Evolutionary conservation across 2,329 filamentous ascomycete genomes (phyloP).

Genomic region (Metarhizium brunneum): DNA sequence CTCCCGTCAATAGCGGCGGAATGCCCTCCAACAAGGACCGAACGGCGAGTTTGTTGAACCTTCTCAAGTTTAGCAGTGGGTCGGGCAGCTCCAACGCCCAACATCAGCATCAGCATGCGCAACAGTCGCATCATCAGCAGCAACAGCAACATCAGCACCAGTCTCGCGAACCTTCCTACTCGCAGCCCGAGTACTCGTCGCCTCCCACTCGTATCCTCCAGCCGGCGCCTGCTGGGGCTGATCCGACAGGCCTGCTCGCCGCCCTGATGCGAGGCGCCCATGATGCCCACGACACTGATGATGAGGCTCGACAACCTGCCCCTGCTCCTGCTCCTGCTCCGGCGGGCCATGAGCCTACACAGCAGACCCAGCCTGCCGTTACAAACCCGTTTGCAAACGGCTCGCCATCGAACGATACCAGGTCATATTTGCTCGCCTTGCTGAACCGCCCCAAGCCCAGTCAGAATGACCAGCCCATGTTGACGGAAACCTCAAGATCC

Average conservation of each 20-base stretch:
- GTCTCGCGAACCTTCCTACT: constrained; percentile 11
- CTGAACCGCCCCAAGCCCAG: constrained; percentile 69
- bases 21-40: constrained; percentile 34
- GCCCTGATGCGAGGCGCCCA: constrained; percentile 48
- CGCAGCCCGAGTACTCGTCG: constrained; percentile 15
- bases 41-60: constrained; percentile 47
- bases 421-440: constrained; percentile 77
- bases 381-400: constrained; percentile 33
- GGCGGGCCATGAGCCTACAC: constrained; percentile 6
- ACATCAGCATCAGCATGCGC: constrained; percentile 14
- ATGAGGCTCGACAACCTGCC: constrained; percentile 22
- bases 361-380: constrained; percentile 17
- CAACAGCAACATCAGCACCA: constrained; percentile 8
- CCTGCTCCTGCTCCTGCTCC: constrained; percentile 1
- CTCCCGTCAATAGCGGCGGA: constrained; percentile 30
- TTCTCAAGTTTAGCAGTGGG: constrained; percentile 50
- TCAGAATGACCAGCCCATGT: constrained; percentile 40
- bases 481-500: constrained; percentile 33
- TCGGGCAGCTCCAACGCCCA: constrained; percentile 20
- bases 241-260: constrained; percentile 48
- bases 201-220: constrained; percentile 39
- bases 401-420: constrained; percentile 58
- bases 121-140: constrained; percentile 19
- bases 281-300: constrained; percentile 37
- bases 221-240: constrained; percentile 45